Evolutionary conservation across 331 rosid genomes (phyloP).

Genomic region (Phaseolus coccineus): DNA sequence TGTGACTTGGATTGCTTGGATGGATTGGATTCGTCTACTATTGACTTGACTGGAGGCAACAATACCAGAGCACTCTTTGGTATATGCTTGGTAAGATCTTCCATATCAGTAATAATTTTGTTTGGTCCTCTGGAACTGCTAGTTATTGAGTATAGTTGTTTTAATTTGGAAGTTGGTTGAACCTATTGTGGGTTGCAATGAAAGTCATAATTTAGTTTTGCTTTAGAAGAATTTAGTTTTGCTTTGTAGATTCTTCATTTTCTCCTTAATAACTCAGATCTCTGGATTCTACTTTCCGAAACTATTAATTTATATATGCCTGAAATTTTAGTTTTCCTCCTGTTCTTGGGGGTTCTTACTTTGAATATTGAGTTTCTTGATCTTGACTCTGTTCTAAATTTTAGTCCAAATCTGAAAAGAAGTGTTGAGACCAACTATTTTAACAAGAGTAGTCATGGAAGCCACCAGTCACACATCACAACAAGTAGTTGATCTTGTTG

Average conservation of each 20-base stretch:
- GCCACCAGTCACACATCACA: too few relatives aligned
- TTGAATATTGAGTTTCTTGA: too few relatives aligned
- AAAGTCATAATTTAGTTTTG: slow-evolving; percentile 24
- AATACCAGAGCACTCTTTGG: slow-evolving; percentile 93
- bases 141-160: not conserved
- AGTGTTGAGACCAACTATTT: too few relatives aligned
- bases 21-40: slow-evolving; percentile 89
- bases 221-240: slow-evolving; percentile 36
- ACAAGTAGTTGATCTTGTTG: too few relatives aligned
- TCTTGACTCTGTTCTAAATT: too few relatives aligned
- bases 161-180: slow-evolving; percentile 24
- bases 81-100: slow-evolving; percentile 86
- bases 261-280: not conserved
- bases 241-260: slow-evolving; percentile 35
- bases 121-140: slow-evolving; percentile 19
- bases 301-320: slow-evolving; percentile 40
- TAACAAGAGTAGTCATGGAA: too few relatives aligned
- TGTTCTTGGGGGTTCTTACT: slow-evolving; percentile 1
- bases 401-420: too few relatives aligned
- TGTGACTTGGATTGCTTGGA: slow-evolving; percentile 51
- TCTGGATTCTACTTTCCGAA: not conserved
- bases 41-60: slow-evolving; percentile 94
- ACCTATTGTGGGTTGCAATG: slow-evolving; percentile 19
- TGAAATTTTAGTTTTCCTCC: slow-evolving; percentile 35
- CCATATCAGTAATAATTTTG: slow-evolving; percentile 8